A percentile compares a stretch with the other conserved stretches of the same genome.
Conservation (phyloP, 345 rosid species). For the Alliaria petiolata region DNA sequence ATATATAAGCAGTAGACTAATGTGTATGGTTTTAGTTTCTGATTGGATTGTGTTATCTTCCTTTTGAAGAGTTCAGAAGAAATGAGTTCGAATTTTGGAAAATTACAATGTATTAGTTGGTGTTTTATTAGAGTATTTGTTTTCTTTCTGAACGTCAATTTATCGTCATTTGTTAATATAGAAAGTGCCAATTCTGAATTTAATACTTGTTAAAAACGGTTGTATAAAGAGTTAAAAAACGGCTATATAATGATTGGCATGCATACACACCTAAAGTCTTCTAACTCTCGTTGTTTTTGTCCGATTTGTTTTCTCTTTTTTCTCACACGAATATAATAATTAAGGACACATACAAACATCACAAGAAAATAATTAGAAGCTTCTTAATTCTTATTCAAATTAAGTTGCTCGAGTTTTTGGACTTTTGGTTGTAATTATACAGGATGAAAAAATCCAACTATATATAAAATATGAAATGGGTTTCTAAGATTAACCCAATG, state of each 20-base stretch:
- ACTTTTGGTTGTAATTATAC: background rate
- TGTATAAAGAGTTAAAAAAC: background rate
- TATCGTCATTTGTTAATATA: background rate
- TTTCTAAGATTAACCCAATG: background rate
- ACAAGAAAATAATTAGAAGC: background rate
- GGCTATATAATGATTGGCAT: background rate
- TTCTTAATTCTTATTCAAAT: background rate
- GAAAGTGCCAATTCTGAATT: background rate
- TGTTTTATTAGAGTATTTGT: background rate
- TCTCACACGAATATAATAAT: background rate
- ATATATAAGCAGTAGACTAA: background rate
- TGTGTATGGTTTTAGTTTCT: background rate
- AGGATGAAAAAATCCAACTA: background rate
- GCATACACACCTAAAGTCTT: background rate
- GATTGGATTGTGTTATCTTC: background rate
- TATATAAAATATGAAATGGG: too few species aligned
- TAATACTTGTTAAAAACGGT: background rate
- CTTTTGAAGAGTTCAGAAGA: background rate
- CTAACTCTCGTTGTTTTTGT: background rate
- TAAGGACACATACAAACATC: background rate
- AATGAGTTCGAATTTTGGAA: background rate
- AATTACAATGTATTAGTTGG: too few species aligned
- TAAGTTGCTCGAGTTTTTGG: background rate
- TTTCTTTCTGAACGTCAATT: background rate
- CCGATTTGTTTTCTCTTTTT: background rate